Conservation (phyloP, 495 filamentous ascomycete species). For the Daldinia decipiens region DNA sequence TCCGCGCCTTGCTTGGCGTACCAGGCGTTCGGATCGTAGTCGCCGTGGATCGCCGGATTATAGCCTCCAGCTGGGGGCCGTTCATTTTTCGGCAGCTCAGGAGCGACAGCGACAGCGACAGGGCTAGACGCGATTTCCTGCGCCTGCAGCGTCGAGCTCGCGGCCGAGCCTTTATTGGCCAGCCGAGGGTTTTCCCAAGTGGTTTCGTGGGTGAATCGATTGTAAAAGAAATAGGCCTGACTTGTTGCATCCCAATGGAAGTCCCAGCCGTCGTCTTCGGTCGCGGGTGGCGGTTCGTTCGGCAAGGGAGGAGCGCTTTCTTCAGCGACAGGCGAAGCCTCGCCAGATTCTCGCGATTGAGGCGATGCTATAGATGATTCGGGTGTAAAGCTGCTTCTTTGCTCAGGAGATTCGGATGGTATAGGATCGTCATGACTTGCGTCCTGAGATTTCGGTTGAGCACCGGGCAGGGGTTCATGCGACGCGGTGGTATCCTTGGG, state of each 20-base stretch:
- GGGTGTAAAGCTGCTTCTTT: constrained; percentile 4
- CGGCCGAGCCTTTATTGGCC: constrained; percentile 52
- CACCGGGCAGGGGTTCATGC: constrained; percentile 26
- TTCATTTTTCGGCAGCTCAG: constrained; percentile 49
- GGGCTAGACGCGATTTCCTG: constrained; percentile 32
- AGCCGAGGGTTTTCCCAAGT: constrained; percentile 94
- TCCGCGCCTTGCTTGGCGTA: constrained; percentile 72
- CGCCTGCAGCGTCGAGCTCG: constrained; percentile 31
- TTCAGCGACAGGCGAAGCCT: constrained; percentile 43
- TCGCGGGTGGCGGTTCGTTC: constrained; percentile 51
- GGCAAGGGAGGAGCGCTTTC: constrained; percentile 54
- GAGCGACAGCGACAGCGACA: constrained; percentile 40
- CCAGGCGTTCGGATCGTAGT: constrained; percentile 92
- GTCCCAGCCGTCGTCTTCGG: constrained; percentile 87
- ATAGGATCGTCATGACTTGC: constrained; percentile 27
- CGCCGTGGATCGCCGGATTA: constrained; percentile 94
- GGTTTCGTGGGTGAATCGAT: constrained; percentile 76
- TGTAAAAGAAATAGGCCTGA: constrained; percentile 88
- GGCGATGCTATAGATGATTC: constrained; percentile 22
- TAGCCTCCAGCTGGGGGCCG: constrained; percentile 71
- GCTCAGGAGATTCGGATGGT: constrained; percentile 10
- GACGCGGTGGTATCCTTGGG: constrained; percentile 35
- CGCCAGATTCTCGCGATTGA: constrained; percentile 40
- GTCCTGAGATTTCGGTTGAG: constrained; percentile 37
- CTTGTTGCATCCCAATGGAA: constrained; percentile 80